These are phyloP conservation scores for Daldinia sp. DNA, from an alignment of 2,329 filamentous ascomycete species.

Conservation along the genomic window DNA sequence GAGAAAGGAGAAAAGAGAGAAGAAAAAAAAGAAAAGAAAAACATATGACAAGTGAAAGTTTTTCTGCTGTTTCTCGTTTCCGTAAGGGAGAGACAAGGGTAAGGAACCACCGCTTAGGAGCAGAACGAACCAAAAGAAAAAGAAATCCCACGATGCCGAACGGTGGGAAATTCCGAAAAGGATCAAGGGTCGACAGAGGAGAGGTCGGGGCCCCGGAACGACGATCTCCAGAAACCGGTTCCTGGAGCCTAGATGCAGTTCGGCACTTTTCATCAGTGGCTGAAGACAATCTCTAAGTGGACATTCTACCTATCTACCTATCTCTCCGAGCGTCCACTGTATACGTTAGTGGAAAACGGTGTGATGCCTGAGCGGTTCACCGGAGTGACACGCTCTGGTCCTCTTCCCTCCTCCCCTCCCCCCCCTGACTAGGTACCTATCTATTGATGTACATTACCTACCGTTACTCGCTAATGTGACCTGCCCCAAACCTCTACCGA, in stretches of 20 bases:
- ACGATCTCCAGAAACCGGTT: slow-evolving; percentile 46
- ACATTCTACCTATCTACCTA: slow-evolving; percentile 13
- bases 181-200: slow-evolving; percentile 28
- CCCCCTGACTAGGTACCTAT: slow-evolving; percentile 11
- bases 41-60: slow-evolving; percentile 11
- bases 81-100: slow-evolving; percentile 7
- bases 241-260: slow-evolving; percentile 40
- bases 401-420: background rate
- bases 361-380: slow-evolving; percentile 25
- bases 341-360: slow-evolving; percentile 16
- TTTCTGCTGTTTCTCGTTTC: slow-evolving; percentile 24
- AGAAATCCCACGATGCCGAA: slow-evolving; percentile 35
- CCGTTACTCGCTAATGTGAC: slow-evolving; percentile 17
- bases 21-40: slow-evolving; percentile 9
- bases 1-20: slow-evolving; percentile 16
- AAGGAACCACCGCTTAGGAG: slow-evolving; percentile 34
- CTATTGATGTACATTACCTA: slow-evolving; percentile 9
- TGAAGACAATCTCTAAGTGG: slow-evolving; percentile 18
- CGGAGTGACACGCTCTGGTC: slow-evolving; percentile 13
- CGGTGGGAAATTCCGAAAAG: slow-evolving; percentile 37
- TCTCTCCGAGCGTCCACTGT: slow-evolving; percentile 17
- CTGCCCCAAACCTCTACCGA: slow-evolving; percentile 28
- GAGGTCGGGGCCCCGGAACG: slow-evolving; percentile 43
- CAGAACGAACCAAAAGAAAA: slow-evolving; percentile 15
- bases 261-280: slow-evolving; percentile 41